Base-by-base conservation (phyloP, 345 rosid genomes). In the Euphorbia pulcherrima region DNA sequence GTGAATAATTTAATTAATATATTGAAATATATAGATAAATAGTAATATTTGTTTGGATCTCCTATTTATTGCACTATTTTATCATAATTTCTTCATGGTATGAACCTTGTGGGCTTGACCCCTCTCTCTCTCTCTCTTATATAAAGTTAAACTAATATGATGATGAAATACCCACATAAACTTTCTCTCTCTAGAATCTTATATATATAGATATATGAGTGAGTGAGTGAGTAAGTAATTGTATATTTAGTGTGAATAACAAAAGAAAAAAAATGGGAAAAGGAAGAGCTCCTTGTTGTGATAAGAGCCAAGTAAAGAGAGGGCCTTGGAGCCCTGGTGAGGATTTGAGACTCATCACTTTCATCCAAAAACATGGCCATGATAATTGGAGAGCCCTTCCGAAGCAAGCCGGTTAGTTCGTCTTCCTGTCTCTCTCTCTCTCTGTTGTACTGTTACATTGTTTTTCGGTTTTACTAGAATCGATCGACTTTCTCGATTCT, bases 271-370 rank as follows among this genome's bases (percentile, higher is more conserved):
- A 21, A 21, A 90, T 90, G 97, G 92, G 90, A 2, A 88, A 76
- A 76, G 97, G 97, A 65, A 86, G 98, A 77, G 88, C 97, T 1
- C 97, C 94, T 0, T 93, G 98, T 50, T 93, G 97, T 67, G 96
- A 90, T 62, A 90, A 93, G 83, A 83, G 70, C 70, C 68, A 82
- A 74, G 97, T 93, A 77, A 93, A 87, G 78, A 90, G 84, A 85
- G 98, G 98, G 26, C 92, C 98, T 71, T 92, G 98, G 98, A 90
- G 90, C 44, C 88, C 96, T 51, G 83, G 82, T 5, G 98, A 93
- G 76, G 98, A 93, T 78, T 67, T 87, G 61, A 86, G 78, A 71
- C 98, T 93, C 68, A 80, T 86, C 77, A 63, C 90, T 72, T 90
- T 87, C 55, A 85, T 93, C 69, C 94, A 87, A 75, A 85, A 83